A percentile compares a stretch with the other conserved stretches of the same genome.
Conservation (phyloP, 768 basidiomycete species). For the Mycena belliarum region DNA sequence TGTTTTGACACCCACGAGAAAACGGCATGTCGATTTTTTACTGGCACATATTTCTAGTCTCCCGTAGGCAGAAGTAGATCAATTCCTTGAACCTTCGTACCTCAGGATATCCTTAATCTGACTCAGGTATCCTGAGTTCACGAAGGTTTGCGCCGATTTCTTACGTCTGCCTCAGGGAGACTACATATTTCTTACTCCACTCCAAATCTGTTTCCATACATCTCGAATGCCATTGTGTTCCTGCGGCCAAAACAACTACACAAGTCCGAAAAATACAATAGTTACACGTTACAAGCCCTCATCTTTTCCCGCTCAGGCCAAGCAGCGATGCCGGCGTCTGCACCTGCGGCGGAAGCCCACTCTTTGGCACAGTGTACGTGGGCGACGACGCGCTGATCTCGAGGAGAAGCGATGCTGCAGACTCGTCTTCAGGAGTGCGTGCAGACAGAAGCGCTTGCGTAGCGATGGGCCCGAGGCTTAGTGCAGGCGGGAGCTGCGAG, state of each 20-base stretch:
- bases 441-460: constrained; percentile 16
- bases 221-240: background rate
- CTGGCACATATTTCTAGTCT: constrained; percentile 20
- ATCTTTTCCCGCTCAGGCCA: constrained; percentile 23
- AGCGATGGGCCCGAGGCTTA: constrained; percentile 38
- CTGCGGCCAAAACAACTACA: background rate
- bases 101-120: no score
- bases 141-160: no score
- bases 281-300: background rate
- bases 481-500: constrained; percentile 38
- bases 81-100: no score
- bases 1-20: constrained; percentile 19
- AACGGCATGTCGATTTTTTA: constrained; percentile 23
- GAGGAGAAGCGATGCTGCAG: constrained; percentile 64
- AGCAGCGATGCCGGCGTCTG: constrained; percentile 37
- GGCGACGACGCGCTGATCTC: constrained; percentile 58
- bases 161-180: no score
- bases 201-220: background rate
- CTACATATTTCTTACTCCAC: background rate
- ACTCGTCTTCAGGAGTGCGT: constrained; percentile 67
- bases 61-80: no score
- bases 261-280: constrained; percentile 3
- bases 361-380: constrained; percentile 5
- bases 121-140: no score
- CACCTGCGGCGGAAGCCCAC: constrained; percentile 19